Conservation (phyloP, 345 rosid species). For the Euphorbia lathyris region DNA sequence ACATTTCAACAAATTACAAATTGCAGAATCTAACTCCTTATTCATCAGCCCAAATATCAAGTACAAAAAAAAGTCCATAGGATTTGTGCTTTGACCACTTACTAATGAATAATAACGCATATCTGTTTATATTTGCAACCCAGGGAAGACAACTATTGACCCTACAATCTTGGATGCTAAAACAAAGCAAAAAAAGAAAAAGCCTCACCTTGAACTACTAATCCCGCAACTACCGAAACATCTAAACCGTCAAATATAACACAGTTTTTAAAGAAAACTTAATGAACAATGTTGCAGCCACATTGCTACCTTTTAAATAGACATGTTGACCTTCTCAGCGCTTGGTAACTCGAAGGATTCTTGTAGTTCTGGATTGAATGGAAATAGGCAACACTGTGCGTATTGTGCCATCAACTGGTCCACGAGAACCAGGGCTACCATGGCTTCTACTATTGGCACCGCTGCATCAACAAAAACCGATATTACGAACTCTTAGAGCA, state of each 20-base stretch:
- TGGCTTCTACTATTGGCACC: conserved; percentile 95
- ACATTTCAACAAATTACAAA: no score
- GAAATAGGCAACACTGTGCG: conserved; percentile 69
- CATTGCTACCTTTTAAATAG: conserved; percentile 14
- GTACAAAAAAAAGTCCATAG: not conserved
- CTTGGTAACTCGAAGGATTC: conserved; percentile 41
- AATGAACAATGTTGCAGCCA: not conserved
- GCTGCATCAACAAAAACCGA: conserved; percentile 44
- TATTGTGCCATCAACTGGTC: conserved; percentile 90
- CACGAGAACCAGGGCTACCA: conserved; percentile 87
- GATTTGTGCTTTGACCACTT: no score
- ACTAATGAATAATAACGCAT: no score
- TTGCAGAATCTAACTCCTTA: no score
- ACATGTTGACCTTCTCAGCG: conserved; percentile 32
- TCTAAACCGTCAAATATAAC: not conserved
- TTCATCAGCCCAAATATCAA: no score
- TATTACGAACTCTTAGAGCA: not conserved
- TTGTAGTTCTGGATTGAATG: conserved; percentile 69
- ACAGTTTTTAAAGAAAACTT: not conserved
- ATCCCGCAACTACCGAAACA: not conserved
- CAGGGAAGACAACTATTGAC: not conserved
- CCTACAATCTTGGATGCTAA: not conserved
- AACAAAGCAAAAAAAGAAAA: not conserved
- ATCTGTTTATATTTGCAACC: no score
- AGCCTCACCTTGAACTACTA: not conserved